phyloP scores from a whole-genome alignment of 2,329 filamentous ascomycete species.

The Fusarium pseudoanthophilum region DNA sequence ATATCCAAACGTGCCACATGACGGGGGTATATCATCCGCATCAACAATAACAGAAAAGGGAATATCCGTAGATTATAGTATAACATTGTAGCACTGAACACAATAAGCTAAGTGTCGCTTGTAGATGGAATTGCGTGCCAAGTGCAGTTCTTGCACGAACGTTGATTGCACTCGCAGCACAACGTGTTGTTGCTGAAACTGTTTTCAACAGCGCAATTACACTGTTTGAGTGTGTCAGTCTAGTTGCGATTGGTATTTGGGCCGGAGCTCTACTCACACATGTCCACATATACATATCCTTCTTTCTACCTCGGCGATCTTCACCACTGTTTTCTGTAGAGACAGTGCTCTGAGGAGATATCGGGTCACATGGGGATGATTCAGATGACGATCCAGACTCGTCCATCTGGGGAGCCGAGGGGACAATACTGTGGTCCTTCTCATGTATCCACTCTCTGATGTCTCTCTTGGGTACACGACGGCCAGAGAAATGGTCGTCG shows the following conservation, averaged over 20 bases:
- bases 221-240: constrained; percentile 34
- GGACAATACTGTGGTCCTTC: constrained; percentile 3
- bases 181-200: constrained; percentile 1
- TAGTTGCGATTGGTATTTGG: background rate
- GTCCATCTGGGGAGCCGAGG: background rate
- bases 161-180: constrained; percentile 25
- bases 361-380: constrained; percentile 8
- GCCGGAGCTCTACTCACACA: constrained; percentile 45
- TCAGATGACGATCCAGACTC: background rate
- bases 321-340: constrained; percentile 15
- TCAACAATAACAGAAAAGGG: background rate
- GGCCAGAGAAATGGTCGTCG: constrained; percentile 74
- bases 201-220: constrained; percentile 27
- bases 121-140: background rate
- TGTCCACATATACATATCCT: constrained; percentile 43
- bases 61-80: background rate
- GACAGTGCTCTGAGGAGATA: background rate
- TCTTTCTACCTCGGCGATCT: constrained; percentile 21
- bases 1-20: background rate
- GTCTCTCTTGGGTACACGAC: constrained; percentile 51
- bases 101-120: background rate
- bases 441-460: constrained; percentile 68
- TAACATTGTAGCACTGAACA: background rate
- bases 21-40: constrained; percentile 18
- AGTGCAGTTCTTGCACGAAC: constrained; percentile 10